Base-by-base conservation (phyloP, 306 rosid species). In the Cicer cuneatum region DNA sequence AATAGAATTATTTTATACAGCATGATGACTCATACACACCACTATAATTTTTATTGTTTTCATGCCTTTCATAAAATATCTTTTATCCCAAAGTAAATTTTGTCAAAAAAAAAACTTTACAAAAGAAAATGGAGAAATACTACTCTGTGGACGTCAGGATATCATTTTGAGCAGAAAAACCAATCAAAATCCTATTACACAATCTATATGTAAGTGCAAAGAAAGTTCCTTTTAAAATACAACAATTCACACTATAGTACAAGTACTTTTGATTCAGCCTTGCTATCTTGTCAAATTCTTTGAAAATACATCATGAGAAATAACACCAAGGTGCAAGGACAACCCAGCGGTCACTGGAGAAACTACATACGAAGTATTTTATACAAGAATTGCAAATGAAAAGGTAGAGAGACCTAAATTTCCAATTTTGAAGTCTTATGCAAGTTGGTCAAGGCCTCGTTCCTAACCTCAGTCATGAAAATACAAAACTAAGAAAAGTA, bases 221-320 rank as follows among this genome's bases (percentile, higher is more conserved):
- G 52, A 10, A 46, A 46, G 52, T 3, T 10, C 51, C n/a, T 10
- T 46, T 46, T 46, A 46, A 10, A 46, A 46, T 46, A 46, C 4
- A 14, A n/a, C 43, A n/a, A 60, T n/a, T 15, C 42, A 35, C 66
- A 13, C 21, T n/a, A 60, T 35, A 60, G 9, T 18, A 53, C 19
- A 33, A 60, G 66, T 60, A 37, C 45, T 35, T 60, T 29, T 35
- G 66, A 19, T n/a, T 60, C 66, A 60, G 66, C 45, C 41, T n/a
- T 8, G 9, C 13, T 59, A 29, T 59, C 41, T 59, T 60, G 66
- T 60, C 45, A 60, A 60, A 35, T 7, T 35, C 43, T 33, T 24
- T 35, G 19, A 33, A 11, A 53, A 9, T 53, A 53, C 59, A 57
- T 57, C n/a, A 35, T 33, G 66, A 61, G 67, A 61, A 38, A 38